phyloP scores from a whole-genome alignment of 208 protist species.

The Trypanosoma caninum region DNA sequence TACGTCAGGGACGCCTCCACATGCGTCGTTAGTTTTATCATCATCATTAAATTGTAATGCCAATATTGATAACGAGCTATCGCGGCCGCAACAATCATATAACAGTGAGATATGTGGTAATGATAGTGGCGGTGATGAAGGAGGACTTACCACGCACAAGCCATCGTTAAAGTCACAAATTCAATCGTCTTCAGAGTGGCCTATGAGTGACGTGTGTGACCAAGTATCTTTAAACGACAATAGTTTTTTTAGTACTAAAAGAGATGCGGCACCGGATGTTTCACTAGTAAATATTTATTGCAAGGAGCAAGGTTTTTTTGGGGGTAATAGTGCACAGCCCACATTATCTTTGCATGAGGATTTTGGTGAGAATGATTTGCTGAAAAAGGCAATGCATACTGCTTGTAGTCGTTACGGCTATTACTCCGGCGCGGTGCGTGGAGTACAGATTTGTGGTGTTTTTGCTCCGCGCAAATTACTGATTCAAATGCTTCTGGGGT shows the following conservation, averaged over 20 bases:
- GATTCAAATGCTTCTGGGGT: slow-evolving; percentile 61
- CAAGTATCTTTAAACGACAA: too few species aligned
- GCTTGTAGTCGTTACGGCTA: slow-evolving; percentile 59
- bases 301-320: not conserved
- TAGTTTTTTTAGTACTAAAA: too few species aligned
- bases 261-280: not conserved
- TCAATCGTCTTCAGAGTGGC: too few species aligned
- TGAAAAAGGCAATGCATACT: slow-evolving; percentile 39
- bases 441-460: slow-evolving; percentile 62
- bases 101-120: too few species aligned
- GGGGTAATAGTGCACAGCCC: too few species aligned
- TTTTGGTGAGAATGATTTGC: slow-evolving; percentile 30
- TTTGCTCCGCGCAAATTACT: slow-evolving; percentile 49
- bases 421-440: slow-evolving; percentile 61
- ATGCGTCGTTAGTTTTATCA: not conserved
- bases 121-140: too few species aligned
- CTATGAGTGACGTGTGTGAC: too few species aligned
- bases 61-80: not conserved
- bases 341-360: not conserved
- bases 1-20: not conserved
- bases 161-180: too few species aligned
- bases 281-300: not conserved
- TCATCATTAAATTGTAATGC: not conserved
- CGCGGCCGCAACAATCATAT: too few species aligned
- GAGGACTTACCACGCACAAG: too few species aligned